Base-by-base conservation (phyloP, 106 monocot genomes). In the Dendrobium officinale region DNA sequence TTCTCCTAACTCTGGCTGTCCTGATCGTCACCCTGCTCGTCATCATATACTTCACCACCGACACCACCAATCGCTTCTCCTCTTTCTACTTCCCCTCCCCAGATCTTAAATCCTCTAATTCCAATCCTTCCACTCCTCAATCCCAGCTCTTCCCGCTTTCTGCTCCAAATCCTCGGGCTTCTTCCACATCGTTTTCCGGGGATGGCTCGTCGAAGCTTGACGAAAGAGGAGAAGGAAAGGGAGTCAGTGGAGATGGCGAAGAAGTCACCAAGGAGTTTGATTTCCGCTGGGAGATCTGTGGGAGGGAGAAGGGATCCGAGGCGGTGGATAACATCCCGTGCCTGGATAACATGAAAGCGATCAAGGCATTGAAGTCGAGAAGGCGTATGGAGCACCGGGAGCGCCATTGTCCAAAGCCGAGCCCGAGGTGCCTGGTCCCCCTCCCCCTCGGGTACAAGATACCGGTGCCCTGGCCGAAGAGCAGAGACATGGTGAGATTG, bases 401-500 rank as follows among this genome's bases (percentile, higher is more conserved):
- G 86, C 82, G 97, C 67, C 91, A 98, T 76, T 98, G 97, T 82
- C 97, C 97, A 9, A 58, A 80, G 58, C 87, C 89, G 22, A 64
- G 79, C 42, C 88, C 85, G 4, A 81, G 86, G 49, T 98, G 97
- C 77, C 75, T 98, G 54, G 89, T 92, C 8, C 91, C 89, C 1
- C 82, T 98, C 40, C 94, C 92, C 27, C 15, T 18, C 7, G 92
- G 91, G 51, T 98, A 98, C 84, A 85, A 22, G 88, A 18, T 72
- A 37, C 94, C 88, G 2, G 89, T 95, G 26, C 86, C 86, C n/a
- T 98, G 97, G 97, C 97, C 97, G 0, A 79, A 54, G 75, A 98
- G 97, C 83, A 89, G 94, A 81, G 95, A 98, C 79, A 91, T 88
- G 97, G 97, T 98, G 86, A 91, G 95, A 79, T 56, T 80, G 77